These are phyloP conservation scores for Acanthochlamys bracteata DNA, from an alignment of 106 monocot species.

Conservation along the genomic window DNA sequence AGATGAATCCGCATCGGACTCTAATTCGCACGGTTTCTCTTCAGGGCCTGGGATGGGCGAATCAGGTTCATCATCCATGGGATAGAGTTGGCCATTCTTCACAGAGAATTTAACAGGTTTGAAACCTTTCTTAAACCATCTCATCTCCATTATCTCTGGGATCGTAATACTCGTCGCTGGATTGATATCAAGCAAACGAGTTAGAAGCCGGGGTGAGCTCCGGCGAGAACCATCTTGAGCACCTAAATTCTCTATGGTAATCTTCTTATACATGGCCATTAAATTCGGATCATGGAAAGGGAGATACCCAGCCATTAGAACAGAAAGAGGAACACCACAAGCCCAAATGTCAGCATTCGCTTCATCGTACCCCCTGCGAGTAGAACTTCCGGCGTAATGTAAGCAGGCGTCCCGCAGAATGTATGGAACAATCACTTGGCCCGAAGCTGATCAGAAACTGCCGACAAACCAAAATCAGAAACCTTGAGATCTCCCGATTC, in stretches of 20 bases:
- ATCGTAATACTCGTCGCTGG: constrained; percentile 44
- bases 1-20: constrained; percentile 52
- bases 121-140: constrained; percentile 60
- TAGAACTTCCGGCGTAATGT: constrained; percentile 51
- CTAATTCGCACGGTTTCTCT: constrained; percentile 22
- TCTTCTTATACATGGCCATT: constrained; percentile 58
- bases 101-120: constrained; percentile 37
- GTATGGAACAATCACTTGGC: constrained; percentile 54
- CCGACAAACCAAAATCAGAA: constrained; percentile 53
- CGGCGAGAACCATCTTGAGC: constrained; percentile 58
- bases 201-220: constrained; percentile 36
- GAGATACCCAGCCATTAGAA: constrained; percentile 56
- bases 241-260: constrained; percentile 57
- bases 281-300: constrained; percentile 56
- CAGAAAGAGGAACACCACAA: constrained; percentile 51
- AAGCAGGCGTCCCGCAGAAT: constrained; percentile 63
- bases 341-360: constrained; percentile 60
- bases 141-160: constrained; percentile 43
- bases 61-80: constrained; percentile 7
- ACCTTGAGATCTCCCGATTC: constrained; percentile 59
- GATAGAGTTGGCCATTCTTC: constrained; percentile 40
- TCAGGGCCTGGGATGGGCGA: neutral
- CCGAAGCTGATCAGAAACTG: constrained; percentile 52
- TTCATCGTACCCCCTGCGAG: constrained; percentile 46
- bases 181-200: constrained; percentile 50